These are phyloP conservation scores for Kockovaella imperatae DNA, from an alignment of 768 basidiomycete genomes.

Conservation along the genomic window DNA sequence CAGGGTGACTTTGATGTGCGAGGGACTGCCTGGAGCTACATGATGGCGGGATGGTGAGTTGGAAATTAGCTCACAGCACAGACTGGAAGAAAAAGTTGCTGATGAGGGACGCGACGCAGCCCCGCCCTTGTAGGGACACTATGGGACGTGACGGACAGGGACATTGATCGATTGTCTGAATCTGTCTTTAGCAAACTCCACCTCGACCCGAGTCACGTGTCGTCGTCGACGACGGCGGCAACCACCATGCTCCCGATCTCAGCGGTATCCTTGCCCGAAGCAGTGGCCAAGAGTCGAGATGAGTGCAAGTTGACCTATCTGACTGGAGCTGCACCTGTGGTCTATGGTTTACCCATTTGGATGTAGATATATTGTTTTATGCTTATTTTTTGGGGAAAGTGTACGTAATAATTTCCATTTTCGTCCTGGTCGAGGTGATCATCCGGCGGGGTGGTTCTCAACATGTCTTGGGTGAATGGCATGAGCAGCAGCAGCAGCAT, in stretches of 20 bases:
- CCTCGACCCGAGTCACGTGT: slow-evolving; percentile 44
- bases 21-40: slow-evolving; percentile 89
- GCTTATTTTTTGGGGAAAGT: too few species aligned
- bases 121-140: slow-evolving; percentile 88
- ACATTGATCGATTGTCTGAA: slow-evolving; percentile 87
- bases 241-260: slow-evolving; percentile 18
- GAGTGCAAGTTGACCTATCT: slow-evolving; percentile 83
- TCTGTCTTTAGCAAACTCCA: slow-evolving; percentile 68
- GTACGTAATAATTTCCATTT: too few species aligned
- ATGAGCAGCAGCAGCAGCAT: too few species aligned
- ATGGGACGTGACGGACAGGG: slow-evolving; percentile 97
- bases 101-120: slow-evolving; percentile 46
- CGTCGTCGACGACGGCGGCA: background rate
- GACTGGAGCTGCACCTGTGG: slow-evolving; percentile 88
- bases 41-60: slow-evolving; percentile 92
- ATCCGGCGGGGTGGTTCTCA: too few species aligned
- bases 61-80: background rate
- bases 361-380: slow-evolving; percentile 49
- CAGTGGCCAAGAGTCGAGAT: slow-evolving; percentile 70
- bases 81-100: background rate
- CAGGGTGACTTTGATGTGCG: slow-evolving; percentile 90
- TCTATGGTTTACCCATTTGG: slow-evolving; percentile 93
- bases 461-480: too few species aligned
- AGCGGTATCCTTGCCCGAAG: slow-evolving; percentile 57
- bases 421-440: too few species aligned